These are phyloP conservation scores for Amaranthus cruentus DNA, from an alignment of 148 eudicot genomes.

Conservation along the genomic window DNA sequence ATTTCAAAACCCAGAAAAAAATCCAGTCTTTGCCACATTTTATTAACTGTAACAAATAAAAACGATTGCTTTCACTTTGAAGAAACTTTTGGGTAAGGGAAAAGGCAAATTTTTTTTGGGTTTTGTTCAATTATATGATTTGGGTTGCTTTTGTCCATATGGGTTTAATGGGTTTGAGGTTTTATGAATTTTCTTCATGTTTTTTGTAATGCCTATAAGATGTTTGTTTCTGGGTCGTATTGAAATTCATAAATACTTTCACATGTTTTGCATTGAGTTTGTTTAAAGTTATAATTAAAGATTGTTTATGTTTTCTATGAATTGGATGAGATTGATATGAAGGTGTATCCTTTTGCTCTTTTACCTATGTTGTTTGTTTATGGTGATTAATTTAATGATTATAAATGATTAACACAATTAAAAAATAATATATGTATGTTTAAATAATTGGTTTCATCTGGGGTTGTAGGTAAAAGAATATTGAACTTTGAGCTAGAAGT, in stretches of 20 bases:
- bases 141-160: slow-evolving; percentile 2
- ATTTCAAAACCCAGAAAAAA: slow-evolving; percentile 4
- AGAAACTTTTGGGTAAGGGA: slow-evolving; percentile 23
- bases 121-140: neutral
- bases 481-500: slow-evolving; percentile 24
- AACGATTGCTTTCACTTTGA: slow-evolving; percentile 10
- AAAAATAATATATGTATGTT: neutral
- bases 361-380: neutral
- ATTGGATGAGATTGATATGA: slow-evolving; percentile 11
- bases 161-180: slow-evolving; percentile 19
- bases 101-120: slow-evolving; percentile 1
- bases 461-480: neutral
- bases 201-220: slow-evolving; percentile 25
- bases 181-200: neutral
- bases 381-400: neutral
- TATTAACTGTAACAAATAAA: neutral
- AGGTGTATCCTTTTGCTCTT: neutral
- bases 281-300: neutral
- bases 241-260: neutral
- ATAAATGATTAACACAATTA: neutral
- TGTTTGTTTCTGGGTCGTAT: slow-evolving; percentile 21
- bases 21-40: neutral
- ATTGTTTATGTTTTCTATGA: neutral
- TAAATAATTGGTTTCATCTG: neutral
- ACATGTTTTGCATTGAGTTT: slow-evolving; percentile 18